A percentile compares a stretch with the other conserved stretches of the same genome.
Conservation (phyloP, 805 yeast genomes). For the Zygosaccharomyces gambellarensis region DNA sequence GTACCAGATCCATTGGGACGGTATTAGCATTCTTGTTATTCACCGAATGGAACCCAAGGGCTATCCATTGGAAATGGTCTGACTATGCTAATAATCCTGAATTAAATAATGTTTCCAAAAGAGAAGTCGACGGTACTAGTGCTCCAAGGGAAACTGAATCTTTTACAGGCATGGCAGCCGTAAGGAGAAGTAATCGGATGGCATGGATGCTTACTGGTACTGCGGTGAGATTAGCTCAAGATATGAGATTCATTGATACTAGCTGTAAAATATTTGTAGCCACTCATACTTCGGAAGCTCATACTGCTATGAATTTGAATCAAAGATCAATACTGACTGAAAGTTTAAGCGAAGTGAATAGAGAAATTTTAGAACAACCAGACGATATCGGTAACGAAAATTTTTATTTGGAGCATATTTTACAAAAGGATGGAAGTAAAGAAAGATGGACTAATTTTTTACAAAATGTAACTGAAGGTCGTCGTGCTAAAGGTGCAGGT, state of each 20-base stretch:
- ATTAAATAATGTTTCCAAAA: conserved; percentile 14
- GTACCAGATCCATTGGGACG: conserved; percentile 81
- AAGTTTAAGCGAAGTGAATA: conserved; percentile 56
- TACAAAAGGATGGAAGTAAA: conserved; percentile 23
- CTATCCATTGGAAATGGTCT: conserved; percentile 82
- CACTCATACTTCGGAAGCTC: conserved; percentile 77
- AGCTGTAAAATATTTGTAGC: conserved; percentile 74
- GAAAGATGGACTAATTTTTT: conserved; percentile 25
- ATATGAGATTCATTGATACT: conserved; percentile 72
- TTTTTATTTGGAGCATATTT: conserved; percentile 27
- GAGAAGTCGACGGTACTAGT: conserved; percentile 14
- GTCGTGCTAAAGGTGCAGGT: conserved; percentile 5
- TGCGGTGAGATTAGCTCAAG: conserved; percentile 81
- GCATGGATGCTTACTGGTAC: conserved; percentile 92
- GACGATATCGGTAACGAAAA: conserved; percentile 34
- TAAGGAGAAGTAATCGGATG: conserved; percentile 83
- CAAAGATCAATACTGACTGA: conserved; percentile 73
- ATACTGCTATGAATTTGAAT: conserved; percentile 75
- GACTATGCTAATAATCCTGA: conserved; percentile 72
- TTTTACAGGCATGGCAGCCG: conserved; percentile 73
- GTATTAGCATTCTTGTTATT: conserved; percentile 76
- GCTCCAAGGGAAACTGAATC: conserved; percentile 40
- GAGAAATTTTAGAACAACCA: conserved; percentile 31
- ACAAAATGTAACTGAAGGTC: conserved; percentile 10
- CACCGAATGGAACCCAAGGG: conserved; percentile 95